Base-by-base conservation (phyloP, 352 stramenopile genomes). In the Pythium guiyangense region DNA sequence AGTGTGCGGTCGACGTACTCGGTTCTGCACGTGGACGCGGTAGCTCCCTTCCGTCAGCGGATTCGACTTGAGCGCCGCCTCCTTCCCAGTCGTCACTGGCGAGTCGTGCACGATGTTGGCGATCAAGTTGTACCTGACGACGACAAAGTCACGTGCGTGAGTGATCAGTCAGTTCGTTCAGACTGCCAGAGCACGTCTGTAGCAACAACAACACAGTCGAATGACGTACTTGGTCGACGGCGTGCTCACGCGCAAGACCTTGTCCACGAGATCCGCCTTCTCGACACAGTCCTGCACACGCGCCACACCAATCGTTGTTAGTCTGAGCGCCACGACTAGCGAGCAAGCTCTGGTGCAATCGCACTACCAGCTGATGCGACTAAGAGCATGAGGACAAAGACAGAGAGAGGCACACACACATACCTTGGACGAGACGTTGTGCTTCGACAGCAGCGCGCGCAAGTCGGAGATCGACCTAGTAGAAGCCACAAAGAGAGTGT, bases 61-160 rank as follows among this genome's bases (percentile, higher is more conserved):
- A 62, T 98, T 97, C 31, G 80, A 89, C 59, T 97, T 84, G 47
- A 89, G 58, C 8, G 77, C 73, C 15, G 84, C 81, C 59, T 98
- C 90, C 70, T 94, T 88, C 31, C 92, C 92, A 25, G 96, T 96
- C 27, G 93, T 97, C 17, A 92, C 83, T 4, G 92, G 94, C 39
- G 85, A 97, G 65, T 98, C 93, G 70, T 99, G 97, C 49, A 94
- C 98, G 64, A 99, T 97, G 71, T 99, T 99, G 17, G 94, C 92
- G 37, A 99, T 84, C 47, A 99, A 77, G 68, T 99, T 97, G 79
- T 99, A 99, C 67, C 98, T 99, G 46, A 39, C n/a, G 5, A 11
- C 31, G 31, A 37, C 31, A 10, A 37, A 8, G 31, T 9, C 5
- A 61, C 14, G n/a, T 59, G 15, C 35, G 20, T 68, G 10, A 54